Conservation (phyloP, 1,284 basidiomycete genomes). For the Vanrija sp. region DNA sequence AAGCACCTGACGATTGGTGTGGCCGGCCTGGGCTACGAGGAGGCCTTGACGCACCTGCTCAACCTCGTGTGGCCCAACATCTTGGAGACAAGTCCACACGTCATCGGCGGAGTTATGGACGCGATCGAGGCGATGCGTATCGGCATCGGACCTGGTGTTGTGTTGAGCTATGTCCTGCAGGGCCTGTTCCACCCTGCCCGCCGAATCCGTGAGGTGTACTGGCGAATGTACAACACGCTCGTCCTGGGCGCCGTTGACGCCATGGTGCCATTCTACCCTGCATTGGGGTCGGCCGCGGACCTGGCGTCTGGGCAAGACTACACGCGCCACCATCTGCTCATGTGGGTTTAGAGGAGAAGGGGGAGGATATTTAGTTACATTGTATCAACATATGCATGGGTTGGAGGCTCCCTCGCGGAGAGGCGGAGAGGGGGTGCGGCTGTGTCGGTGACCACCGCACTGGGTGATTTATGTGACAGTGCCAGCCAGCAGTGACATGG, state of each 20-base stretch:
- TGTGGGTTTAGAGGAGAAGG: conserved; percentile 37
- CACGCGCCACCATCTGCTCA: conserved; percentile 74
- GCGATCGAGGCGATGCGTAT: conserved; percentile 96
- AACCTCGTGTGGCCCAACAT: conserved; percentile 99
- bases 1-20: conserved; percentile 97
- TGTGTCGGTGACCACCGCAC: too few relatives aligned
- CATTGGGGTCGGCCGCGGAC: conserved; percentile 78
- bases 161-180: conserved; percentile 74
- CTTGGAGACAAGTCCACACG: conserved; percentile 96
- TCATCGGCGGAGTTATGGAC: conserved; percentile 95
- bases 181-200: conserved; percentile 93
- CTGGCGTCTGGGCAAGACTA: conserved; percentile 71
- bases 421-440: too few relatives aligned
- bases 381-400: neutral
- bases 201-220: conserved; percentile 93
- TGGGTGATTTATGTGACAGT: too few relatives aligned
- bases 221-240: conserved; percentile 81
- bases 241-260: conserved; percentile 85
- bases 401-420: too few relatives aligned
- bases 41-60: conserved; percentile 95
- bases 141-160: conserved; percentile 86
- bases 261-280: conserved; percentile 92
- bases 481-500: too few relatives aligned
- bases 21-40: conserved; percentile 94
- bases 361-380: neutral